Evolutionary conservation across 257 asterid genomes (phyloP), one percentile per base, ranked within the genome.

Genomic region (Eustoma russellianum): DNA sequence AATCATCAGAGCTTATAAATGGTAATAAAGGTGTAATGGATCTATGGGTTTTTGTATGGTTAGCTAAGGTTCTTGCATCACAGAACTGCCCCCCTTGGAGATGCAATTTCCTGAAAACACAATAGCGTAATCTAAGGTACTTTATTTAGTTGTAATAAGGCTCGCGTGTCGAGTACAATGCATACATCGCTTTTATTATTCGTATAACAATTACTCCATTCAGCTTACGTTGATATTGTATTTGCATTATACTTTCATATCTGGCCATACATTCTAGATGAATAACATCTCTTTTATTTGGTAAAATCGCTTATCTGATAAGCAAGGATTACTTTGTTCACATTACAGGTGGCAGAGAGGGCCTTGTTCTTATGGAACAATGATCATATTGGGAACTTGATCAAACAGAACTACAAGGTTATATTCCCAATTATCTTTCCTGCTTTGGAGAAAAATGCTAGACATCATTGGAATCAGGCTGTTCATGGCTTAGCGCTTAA

Each of bases 391-490:
- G 95, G 83, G 66, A 86, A 61, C 56, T 69, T 86, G 62, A 74
- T 85, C 45, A 85, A 75, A 68, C 93, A 80, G 68, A 77, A 83
- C 56, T 81, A 85, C 53, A 79, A 74, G 63, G 79, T 83, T 47
- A 80, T 86, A 66, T 80, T 86, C 52, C 95, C 95, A 2, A 66
- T 86, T 33, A 80, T 86, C 70, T 86, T 86, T 78, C 93, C 93
- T 11, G 81, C 85, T 24, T 57, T 86, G 59, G 95, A 86, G 76
- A 80, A 74, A 72, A 86, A 86, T 16, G 85, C 82, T 30, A 63
- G 82, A 53, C 83, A 74, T 62, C 95, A 86, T 54, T 86, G 95
- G 95, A 86, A 86, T 67, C 95, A 73, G 59, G 85, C 91, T 15
- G 91, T 86, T 55, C 91, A 83, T 66, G 59, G 93, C 41, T 66